phyloP scores from a whole-genome alignment of 1,284 basidiomycete species.

The Melanopsichium pennsylvanicum region DNA sequence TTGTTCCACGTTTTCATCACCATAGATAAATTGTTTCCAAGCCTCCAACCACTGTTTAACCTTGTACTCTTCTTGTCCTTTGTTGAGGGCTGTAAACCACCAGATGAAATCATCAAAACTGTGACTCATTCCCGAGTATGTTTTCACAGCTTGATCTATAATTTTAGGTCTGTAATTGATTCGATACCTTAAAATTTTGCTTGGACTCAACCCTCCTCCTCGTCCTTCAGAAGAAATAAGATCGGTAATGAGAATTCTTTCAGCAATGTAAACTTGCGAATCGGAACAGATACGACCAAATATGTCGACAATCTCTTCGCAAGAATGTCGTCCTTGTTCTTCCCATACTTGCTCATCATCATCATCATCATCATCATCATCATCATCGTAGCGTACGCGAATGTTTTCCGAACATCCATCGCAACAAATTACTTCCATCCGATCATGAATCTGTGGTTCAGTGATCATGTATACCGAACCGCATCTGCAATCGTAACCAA shows the following conservation, averaged over 20 bases:
- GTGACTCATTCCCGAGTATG: conserved; percentile 37
- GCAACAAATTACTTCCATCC: conserved; percentile 28
- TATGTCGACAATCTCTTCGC: conserved; percentile 13
- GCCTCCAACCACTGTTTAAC: conserved; percentile 19
- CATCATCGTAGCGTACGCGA: conserved; percentile 26
- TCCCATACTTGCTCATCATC: too few species aligned
- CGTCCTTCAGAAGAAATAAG: too few species aligned
- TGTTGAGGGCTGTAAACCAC: conserved; percentile 19
- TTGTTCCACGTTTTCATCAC: conserved; percentile 1
- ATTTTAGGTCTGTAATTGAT: conserved; percentile 28
- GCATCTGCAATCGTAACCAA: conserved; percentile 32
- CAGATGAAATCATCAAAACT: conserved; percentile 41
- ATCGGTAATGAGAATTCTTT: conserved; percentile 36
- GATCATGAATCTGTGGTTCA: conserved; percentile 21
- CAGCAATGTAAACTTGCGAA: conserved; percentile 44
- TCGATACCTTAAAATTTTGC: conserved; percentile 29
- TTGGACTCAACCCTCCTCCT: conserved; percentile 4
- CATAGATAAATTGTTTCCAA: conserved; percentile 15
- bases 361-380: not conserved
- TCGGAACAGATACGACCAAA: conserved; percentile 35
- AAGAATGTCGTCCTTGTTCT: too few species aligned
- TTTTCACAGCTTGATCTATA: conserved; percentile 7
- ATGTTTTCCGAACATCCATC: conserved; percentile 40
- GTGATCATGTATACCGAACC: conserved; percentile 20
- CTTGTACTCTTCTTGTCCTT: not conserved